Evolutionary conservation across 1,284 basidiomycete genomes (phyloP).

Genomic region (Puccinia novopanici): DNA sequence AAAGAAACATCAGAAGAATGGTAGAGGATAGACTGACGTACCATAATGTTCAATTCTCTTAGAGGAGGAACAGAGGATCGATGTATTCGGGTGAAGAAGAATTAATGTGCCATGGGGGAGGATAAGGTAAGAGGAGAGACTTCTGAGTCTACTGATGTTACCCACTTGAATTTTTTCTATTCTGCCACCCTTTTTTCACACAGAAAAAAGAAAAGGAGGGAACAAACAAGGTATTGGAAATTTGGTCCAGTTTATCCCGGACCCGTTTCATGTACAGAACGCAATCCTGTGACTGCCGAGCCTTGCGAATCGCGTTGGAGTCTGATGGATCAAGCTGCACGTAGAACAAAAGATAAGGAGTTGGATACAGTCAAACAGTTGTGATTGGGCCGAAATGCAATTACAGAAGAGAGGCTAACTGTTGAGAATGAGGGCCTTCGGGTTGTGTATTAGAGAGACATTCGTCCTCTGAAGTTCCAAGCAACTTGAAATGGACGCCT

Average conservation of each 20-base stretch:
- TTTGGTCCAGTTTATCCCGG: constrained; percentile 36
- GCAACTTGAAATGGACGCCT: constrained; percentile 48
- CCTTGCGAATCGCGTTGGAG: constrained; percentile 22
- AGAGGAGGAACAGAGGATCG: neutral
- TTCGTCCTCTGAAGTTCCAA: constrained; percentile 48
- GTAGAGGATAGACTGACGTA: neutral
- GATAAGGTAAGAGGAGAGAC: neutral
- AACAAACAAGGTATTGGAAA: constrained; percentile 28
- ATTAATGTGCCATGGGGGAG: neutral
- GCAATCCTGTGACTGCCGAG: constrained; percentile 37
- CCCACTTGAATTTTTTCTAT: neutral
- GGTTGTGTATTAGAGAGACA: neutral
- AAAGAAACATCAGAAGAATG: neutral
- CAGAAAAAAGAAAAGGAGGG: neutral
- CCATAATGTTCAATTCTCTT: constrained; percentile 49
- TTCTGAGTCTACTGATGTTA: neutral
- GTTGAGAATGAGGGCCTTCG: neutral
- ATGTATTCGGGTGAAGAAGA: neutral
- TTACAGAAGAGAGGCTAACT: neutral
- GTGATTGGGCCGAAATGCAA: neutral
- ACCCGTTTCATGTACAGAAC: constrained; percentile 36
- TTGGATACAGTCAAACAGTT: neutral
- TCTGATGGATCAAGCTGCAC: constrained; percentile 25
- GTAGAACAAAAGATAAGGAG: neutral
- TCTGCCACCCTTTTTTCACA: neutral